Evolutionary conservation across 2,329 filamentous ascomycete species (phyloP), one percentile per base, ranked within the genome.

Genomic region (Metarhizium guizhouense): DNA sequence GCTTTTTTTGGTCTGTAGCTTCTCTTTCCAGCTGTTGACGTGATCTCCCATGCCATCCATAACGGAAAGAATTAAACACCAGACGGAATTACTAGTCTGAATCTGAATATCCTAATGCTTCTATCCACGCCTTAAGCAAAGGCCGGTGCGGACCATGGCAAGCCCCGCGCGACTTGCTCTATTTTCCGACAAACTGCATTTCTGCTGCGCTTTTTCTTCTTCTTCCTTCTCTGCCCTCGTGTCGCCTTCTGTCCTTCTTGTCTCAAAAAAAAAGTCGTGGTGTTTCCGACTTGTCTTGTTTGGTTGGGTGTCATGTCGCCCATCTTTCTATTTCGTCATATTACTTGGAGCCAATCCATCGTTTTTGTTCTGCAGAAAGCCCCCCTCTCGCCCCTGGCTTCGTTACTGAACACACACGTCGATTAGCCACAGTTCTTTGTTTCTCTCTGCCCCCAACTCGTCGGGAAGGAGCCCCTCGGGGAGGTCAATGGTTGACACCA

Each of bases 361-460:
- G 29, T 49, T 43, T 53, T 42, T 45, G 16, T 25, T 29, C 30
- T 38, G 49, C 56, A 58, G 56, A 56, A 56, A 60, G 62, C 60
- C 60, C 53, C 55, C 52, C 32, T 54, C 34, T 29, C 16, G n/a
- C 18, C 51, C 47, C 45, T 55, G 38, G 25, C 56, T 49, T 47
- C 30, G 38, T 59, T 50, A 59, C 59, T 60, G 56, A 48, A 61
- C 40, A 60, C 40, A 57, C 50, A 40, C 47, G 53, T 53, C 50
- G 50, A 52, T 60, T 61, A 58, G 61, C 54, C 56, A 54, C 53
- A 48, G 51, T 55, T 57, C 54, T 53, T 30, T 59, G 51, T 55
- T 57, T 53, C 54, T 30, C 58, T 58, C 55, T 57, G 54, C 54
- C 60, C 53, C 55, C 51, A 47, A 54, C 56, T 60, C 55, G 55